A percentile compares a stretch with the other conserved stretches of the same genome.
These are phyloP conservation scores for Schizothecium vesticola DNA, from an alignment of 495 filamentous ascomycete genomes.

Conservation along the genomic window DNA sequence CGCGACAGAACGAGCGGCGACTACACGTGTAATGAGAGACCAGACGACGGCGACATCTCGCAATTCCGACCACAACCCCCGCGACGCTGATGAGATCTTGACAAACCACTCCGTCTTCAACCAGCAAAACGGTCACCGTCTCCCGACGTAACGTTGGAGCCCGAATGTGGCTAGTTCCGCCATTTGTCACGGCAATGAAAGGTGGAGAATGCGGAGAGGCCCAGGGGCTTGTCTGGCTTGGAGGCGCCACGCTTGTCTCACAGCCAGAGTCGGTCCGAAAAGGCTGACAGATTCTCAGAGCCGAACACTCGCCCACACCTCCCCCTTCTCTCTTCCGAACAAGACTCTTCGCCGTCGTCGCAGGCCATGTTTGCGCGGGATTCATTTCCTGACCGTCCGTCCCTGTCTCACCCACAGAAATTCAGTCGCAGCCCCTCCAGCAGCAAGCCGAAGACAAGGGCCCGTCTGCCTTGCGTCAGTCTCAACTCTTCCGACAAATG, in stretches of 20 bases:
- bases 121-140: not conserved
- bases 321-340: not conserved
- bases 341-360: conserved; percentile 7
- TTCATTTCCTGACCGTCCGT: not conserved
- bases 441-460: not conserved
- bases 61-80: not conserved
- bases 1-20: not conserved
- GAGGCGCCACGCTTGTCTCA: conserved; percentile 23
- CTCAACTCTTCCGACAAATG: not conserved
- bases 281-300: conserved; percentile 20
- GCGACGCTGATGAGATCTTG: not conserved
- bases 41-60: not conserved
- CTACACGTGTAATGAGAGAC: not conserved
- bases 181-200: conserved; percentile 7
- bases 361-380: not conserved
- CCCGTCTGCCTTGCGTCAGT: not conserved
- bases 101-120: not conserved
- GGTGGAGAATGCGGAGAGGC: conserved; percentile 26
- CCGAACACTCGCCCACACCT: not conserved
- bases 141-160: not conserved
- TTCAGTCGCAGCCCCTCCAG: not conserved
- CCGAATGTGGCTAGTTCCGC: not conserved
- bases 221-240: conserved; percentile 3
- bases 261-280: conserved; percentile 30
- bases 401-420: not conserved